A percentile compares a stretch with the other conserved stretches of the same genome.
These are phyloP conservation scores for Nothophoma quercina DNA, from an alignment of 2,329 filamentous ascomycete species.

Conservation along the genomic window DNA sequence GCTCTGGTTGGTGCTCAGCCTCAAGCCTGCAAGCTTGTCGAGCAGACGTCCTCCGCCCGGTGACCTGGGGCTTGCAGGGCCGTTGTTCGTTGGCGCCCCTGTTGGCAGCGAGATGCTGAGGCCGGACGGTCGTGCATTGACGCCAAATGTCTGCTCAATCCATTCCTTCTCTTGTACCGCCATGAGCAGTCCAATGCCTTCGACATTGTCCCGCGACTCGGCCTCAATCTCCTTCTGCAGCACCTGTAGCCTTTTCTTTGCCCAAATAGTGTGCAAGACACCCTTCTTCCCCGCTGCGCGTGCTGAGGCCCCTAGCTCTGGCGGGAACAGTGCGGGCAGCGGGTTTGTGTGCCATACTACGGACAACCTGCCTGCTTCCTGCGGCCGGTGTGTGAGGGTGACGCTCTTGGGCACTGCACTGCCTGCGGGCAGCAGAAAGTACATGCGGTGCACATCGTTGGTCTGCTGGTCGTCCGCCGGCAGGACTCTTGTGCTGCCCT, in stretches of 20 bases:
- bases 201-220: conserved; percentile 76
- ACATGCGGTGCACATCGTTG: conserved; percentile 69
- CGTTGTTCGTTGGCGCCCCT: conserved; percentile 56
- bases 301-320: conserved; percentile 72
- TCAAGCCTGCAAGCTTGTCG: conserved; percentile 82
- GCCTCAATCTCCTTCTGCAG: conserved; percentile 78
- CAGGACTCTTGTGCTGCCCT: conserved; percentile 77
- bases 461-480: conserved; percentile 65
- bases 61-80: conserved; percentile 67
- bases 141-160: conserved; percentile 83
- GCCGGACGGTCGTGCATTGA: conserved; percentile 55
- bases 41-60: conserved; percentile 73
- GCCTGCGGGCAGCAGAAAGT: conserved; percentile 80
- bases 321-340: conserved; percentile 84
- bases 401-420: conserved; percentile 75
- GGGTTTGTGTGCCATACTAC: conserved; percentile 73
- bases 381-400: conserved; percentile 64
- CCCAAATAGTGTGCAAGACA: conserved; percentile 90
- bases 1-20: conserved; percentile 74
- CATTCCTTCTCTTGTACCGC: conserved; percentile 82
- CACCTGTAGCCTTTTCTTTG: conserved; percentile 78
- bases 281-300: conserved; percentile 76
- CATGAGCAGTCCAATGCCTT: conserved; percentile 86
- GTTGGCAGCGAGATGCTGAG: conserved; percentile 49
- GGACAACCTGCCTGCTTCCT: conserved; percentile 52